These are phyloP conservation scores for Elongisporangium undulatum DNA, from an alignment of 352 stramenopile species.

Conservation along the genomic window DNA sequence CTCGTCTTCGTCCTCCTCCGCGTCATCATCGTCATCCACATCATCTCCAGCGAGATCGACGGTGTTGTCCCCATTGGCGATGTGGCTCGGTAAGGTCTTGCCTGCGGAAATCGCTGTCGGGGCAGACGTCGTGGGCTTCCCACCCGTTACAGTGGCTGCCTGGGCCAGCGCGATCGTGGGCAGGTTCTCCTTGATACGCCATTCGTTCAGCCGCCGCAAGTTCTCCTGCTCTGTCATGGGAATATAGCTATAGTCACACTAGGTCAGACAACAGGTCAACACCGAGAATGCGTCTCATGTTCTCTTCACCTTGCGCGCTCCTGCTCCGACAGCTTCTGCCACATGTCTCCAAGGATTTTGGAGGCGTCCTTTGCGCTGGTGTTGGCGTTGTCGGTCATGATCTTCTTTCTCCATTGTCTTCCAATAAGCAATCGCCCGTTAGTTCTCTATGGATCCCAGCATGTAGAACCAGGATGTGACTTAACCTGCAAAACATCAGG, in stretches of 20 bases:
- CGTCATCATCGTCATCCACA: constrained; percentile 35
- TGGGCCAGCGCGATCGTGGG: constrained; percentile 9
- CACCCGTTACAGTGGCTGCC: neutral
- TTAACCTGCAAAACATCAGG: constrained; percentile 72
- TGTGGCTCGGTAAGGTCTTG: constrained; percentile 18
- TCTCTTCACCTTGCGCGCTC: constrained; percentile 48
- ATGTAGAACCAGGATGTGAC: neutral
- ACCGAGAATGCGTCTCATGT: neutral
- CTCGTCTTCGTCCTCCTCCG: constrained; percentile 50
- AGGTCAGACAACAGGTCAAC: constrained; percentile 7
- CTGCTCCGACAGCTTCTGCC: constrained; percentile 78
- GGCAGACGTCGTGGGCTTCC: neutral
- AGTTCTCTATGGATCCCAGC: constrained; percentile 1
- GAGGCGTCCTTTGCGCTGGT: constrained; percentile 78
- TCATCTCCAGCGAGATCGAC: constrained; percentile 24
- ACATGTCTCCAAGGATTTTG: constrained; percentile 82
- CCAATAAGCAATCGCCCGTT: neutral
- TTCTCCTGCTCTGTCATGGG: constrained; percentile 79
- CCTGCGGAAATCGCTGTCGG: constrained; percentile 14
- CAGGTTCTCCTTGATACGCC: constrained; percentile 72
- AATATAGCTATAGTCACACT: constrained; percentile 35
- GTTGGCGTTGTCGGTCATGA: constrained; percentile 68
- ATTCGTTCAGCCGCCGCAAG: constrained; percentile 67
- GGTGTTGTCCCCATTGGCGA: constrained; percentile 14
- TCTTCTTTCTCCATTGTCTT: constrained; percentile 75